Evolutionary conservation across 164 flowering plant genomes (phyloP), one percentile per base, ranked within the genome.

Genomic region (Vitis labrusca): DNA sequence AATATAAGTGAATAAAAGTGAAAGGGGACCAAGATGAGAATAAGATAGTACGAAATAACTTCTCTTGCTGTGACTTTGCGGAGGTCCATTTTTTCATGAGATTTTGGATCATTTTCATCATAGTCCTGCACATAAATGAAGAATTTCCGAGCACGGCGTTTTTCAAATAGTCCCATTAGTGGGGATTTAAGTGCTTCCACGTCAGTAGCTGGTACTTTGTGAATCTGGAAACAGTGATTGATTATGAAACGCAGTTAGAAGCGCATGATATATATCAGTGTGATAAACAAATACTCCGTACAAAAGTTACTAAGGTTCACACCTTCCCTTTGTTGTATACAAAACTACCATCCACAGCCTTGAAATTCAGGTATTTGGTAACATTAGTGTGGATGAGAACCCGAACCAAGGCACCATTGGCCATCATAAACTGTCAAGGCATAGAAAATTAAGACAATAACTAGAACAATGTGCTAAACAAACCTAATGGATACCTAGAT

Each of bases 281-380:
- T 0, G 44, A 37, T 37, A 37, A 37, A 37, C 44, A 37, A 37
- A 37, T 6, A 37, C 13, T 13, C 30, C 5, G 44, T 12, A 61
- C 5, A 61, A 10, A 61, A 2, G 9, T 13, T 37, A 12, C 10
- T 32, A 10, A 13, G 48, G 30, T 23, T 7, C 71, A 59, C 73
- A 93, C 98, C 93, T 95, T 95, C 27, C 88, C 90, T 73, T 95
- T 90, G 79, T 95, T 91, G 89, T 93, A 95, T 62, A 95, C 99
- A 82, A 89, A 93, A 77, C 97, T 91, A 27, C 98, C 98, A 81
- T 95, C 99, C 14, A 95, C 98, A 66, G 92, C 99, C 83, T 95
- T 93, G 75, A 95, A 95, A 71, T 91, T 85, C 69, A 95, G 82
- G 72, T 95, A 93, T 78, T 93, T 95, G 9, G 99, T 93, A 12